Conservation (phyloP, 306 rosid genomes). For the Pterocarpus santalinus region DNA sequence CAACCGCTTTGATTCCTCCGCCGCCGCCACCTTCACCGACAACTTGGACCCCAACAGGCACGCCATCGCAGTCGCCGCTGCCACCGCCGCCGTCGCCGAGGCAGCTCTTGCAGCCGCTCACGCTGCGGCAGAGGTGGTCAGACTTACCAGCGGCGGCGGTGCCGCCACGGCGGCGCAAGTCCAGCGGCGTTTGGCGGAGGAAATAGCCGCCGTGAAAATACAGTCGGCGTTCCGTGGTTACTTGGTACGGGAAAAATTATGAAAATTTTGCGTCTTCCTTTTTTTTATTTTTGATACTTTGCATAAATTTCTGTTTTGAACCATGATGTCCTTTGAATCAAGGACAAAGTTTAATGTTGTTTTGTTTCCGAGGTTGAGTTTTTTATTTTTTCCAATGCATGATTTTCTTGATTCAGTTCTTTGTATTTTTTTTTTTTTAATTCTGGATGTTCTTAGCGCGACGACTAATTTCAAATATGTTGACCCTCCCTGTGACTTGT, state of each 20-base stretch:
- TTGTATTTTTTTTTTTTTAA: not conserved
- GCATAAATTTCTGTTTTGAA: not conserved
- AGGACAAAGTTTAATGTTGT: not conserved
- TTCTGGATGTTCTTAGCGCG: slow-evolving; percentile 3
- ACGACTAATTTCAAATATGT: slow-evolving; percentile 33
- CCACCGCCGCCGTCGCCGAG: slow-evolving; percentile 92
- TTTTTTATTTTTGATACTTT: not conserved
- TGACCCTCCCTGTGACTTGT: slow-evolving; percentile 4
- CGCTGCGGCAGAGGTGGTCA: slow-evolving; percentile 91
- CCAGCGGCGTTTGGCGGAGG: slow-evolving; percentile 46
- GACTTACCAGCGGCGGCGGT: slow-evolving; percentile 52
- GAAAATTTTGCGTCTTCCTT: not conserved
- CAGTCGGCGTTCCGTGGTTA: slow-evolving; percentile 90
- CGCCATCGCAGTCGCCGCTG: slow-evolving; percentile 93
- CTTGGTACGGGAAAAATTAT: slow-evolving; percentile 56
- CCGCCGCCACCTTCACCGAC: slow-evolving; percentile 29
- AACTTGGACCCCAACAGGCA: slow-evolving; percentile 73
- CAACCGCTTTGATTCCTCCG: slow-evolving; percentile 38
- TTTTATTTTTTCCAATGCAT: not conserved
- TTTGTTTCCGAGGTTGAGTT: not conserved
- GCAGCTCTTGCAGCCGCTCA: slow-evolving; percentile 95
- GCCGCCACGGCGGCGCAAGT: not conserved
- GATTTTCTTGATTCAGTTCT: slow-evolving; percentile 8
- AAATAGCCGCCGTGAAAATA: slow-evolving; percentile 65
- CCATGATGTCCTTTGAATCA: not conserved